Evolutionary conservation across 257 asterid species (phyloP).

Genomic region (Solanum infundibuliforme): DNA sequence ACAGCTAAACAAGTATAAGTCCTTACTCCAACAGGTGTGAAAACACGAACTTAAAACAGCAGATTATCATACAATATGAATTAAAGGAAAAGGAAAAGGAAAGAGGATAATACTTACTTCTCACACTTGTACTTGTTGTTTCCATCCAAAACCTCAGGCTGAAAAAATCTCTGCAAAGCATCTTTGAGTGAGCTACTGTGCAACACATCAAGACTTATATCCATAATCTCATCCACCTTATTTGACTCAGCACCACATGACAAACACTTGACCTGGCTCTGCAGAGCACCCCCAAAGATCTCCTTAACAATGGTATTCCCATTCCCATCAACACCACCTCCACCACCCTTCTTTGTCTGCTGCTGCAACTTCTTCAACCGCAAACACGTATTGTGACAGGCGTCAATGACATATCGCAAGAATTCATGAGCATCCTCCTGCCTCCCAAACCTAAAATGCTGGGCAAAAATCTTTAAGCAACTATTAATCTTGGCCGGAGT

Average conservation of each 20-base stretch:
- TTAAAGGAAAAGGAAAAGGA: not conserved
- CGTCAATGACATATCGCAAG: conserved; percentile 93
- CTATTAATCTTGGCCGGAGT: conserved; percentile 60
- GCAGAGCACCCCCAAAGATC: conserved; percentile 90
- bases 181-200: conserved; percentile 73
- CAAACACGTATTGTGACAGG: conserved; percentile 90
- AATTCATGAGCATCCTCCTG: conserved; percentile 99
- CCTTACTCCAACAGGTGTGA: not conserved
- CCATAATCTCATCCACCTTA: conserved; percentile 98
- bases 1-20: conserved; percentile 60
- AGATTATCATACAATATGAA: not conserved
- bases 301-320: conserved; percentile 78
- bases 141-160: conserved; percentile 90
- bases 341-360: conserved; percentile 44
- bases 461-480: conserved; percentile 70
- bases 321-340: conserved; percentile 38
- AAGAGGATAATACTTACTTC: conserved; percentile 37
- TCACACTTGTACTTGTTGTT: conserved; percentile 92
- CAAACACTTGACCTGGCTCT: conserved; percentile 93
- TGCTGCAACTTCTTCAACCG: conserved; percentile 77
- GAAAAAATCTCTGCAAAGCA: conserved; percentile 79
- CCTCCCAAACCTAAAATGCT: conserved; percentile 76
- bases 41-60: not conserved
- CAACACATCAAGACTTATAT: conserved; percentile 88
- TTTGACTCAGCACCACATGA: conserved; percentile 94